phyloP scores from a whole-genome alignment of 768 basidiomycete genomes.

The Suillus discolor region DNA sequence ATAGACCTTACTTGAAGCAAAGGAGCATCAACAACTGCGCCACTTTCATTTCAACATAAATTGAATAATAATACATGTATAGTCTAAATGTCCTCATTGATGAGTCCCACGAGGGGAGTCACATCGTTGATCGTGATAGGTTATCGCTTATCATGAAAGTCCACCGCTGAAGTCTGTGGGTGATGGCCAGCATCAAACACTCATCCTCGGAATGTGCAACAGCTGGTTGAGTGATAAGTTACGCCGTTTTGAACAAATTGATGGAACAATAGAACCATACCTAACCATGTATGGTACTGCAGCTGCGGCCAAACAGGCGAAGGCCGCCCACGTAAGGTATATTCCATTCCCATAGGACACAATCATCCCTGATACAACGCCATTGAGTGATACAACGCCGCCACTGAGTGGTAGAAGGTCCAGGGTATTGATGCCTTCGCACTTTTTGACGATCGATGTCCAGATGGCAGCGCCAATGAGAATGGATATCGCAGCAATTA shows the following conservation, averaged over 20 bases:
- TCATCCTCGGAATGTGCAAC: constrained; percentile 79
- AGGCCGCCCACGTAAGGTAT: constrained; percentile 74
- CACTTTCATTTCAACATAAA: background rate
- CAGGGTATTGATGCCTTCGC: constrained; percentile 57
- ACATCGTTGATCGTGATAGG: constrained; percentile 6
- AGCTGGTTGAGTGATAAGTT: constrained; percentile 44
- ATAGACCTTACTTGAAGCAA: background rate
- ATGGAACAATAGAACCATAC: constrained; percentile 43
- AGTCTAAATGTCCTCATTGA: background rate
- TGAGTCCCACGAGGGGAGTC: background rate
- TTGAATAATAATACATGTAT: background rate
- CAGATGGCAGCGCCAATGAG: constrained; percentile 75
- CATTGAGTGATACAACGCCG: constrained; percentile 41
- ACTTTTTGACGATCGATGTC: constrained; percentile 73
- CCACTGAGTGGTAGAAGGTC: constrained; percentile 37
- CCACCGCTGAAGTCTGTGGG: background rate
- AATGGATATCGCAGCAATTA: constrained; percentile 61
- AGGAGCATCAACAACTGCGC: background rate
- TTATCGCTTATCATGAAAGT: constrained; percentile 3
- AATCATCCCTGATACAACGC: constrained; percentile 57
- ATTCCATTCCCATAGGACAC: constrained; percentile 65
- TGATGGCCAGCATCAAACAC: constrained; percentile 29
- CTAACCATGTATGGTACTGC: constrained; percentile 77
- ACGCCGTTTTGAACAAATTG: background rate
- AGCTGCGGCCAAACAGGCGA: constrained; percentile 65